Evolutionary conservation across 306 rosid genomes (phyloP), one percentile per base, ranked within the genome.

Genomic region (Sindora glabra): DNA sequence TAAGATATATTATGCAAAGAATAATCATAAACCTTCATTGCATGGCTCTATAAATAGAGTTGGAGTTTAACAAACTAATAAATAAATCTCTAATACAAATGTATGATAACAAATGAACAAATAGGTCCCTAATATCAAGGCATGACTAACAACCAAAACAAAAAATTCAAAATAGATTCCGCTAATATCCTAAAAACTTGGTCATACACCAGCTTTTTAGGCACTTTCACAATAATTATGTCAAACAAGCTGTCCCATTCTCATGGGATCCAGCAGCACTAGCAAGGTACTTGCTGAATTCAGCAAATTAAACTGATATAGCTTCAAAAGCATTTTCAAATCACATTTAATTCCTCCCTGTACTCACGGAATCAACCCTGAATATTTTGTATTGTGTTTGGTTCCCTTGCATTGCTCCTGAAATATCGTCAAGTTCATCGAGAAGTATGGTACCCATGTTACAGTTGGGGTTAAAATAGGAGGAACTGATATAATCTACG

Each of bases 241-340:
- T 89, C 45, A 89, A 73, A 76, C 88, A 69, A 64, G 91, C 81
- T 30, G 91, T 89, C 47, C 97, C 97, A 1, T 77, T 95, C 1
- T 72, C 89, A 6, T 89, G 97, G 97, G 97, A 89, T 67, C 95
- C 97, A 0, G 83, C 81, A 27, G 91, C 89, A 11, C 72, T 89
- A 72, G 82, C 95, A 10, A 89, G 95, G 97, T 79, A 73, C 38
- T 49, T 82, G 23, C 8, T 23, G 10, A 54, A 41, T 59, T 70
- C 64, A 34, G 51, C 64, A 34, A 53, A 39, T 33, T 38, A 23
- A 18, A 49, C 44, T 60, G 40, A 24, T 41, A 47, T 11, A 24
- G 21, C 12, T 59, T 59, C 18, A 3, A 16, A 27, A 59, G 25
- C 41, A 39, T 40, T 23, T 25, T 24, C 24, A 11, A 14, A 10